Conservation (phyloP, 2,329 filamentous ascomycete genomes). For the Claviceps pazoutovae region DNA sequence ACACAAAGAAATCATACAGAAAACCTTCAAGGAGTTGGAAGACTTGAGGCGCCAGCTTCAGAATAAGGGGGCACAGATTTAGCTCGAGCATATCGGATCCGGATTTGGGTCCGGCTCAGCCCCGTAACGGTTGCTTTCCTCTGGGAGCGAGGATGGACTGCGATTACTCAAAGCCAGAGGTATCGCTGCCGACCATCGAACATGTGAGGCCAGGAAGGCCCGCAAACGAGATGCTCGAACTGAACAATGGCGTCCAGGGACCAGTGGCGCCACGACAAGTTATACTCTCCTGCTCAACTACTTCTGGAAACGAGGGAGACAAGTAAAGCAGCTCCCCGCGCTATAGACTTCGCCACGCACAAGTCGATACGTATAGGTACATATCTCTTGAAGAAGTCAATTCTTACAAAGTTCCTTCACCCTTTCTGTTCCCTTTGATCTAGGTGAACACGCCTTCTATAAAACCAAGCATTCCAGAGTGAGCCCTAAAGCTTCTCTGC, state of each 20-base stretch:
- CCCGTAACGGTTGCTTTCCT: conserved; percentile 24
- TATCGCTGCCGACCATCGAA: conserved; percentile 10
- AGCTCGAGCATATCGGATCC: conserved; percentile 26
- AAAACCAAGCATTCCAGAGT: background rate
- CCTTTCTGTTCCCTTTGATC: background rate
- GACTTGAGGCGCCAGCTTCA: conserved; percentile 50
- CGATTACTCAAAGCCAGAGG: conserved; percentile 34
- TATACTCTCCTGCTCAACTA: conserved; percentile 25
- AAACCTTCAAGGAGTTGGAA: conserved; percentile 41
- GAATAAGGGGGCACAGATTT: conserved; percentile 27
- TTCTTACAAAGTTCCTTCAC: background rate
- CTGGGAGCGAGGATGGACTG: conserved; percentile 27
- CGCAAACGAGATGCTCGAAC: conserved; percentile 23
- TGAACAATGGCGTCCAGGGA: conserved; percentile 22
- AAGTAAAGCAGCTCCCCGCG: conserved; percentile 6
- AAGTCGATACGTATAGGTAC: background rate
- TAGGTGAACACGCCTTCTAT: background rate
- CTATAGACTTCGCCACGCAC: conserved; percentile 2
- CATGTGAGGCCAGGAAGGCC: conserved; percentile 12
- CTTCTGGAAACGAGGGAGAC: conserved; percentile 12
- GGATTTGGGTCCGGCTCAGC: conserved; percentile 22
- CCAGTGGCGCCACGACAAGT: conserved; percentile 18
- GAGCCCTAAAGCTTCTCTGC: background rate
- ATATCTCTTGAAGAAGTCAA: background rate
- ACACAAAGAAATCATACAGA: too few relatives aligned